Evolutionary conservation across 441 rosid genomes (phyloP).

Genomic region (Sinapis alba): DNA sequence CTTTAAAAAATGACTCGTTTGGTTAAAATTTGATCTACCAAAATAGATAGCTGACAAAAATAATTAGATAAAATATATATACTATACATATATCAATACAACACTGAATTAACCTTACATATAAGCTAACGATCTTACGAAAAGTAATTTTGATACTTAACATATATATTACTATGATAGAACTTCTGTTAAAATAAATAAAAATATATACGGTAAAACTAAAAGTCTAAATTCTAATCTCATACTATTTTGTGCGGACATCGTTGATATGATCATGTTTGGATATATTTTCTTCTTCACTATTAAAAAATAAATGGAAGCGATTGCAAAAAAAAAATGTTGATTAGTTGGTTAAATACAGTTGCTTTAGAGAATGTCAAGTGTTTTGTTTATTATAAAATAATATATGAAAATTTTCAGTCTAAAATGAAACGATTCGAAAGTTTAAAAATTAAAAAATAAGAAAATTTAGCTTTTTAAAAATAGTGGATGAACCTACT

Average conservation of each 20-base stretch:
- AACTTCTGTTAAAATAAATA: not conserved
- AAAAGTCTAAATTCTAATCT: not conserved
- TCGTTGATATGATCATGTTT: too few species aligned
- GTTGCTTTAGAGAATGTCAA: not conserved
- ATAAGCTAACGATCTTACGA: constrained; percentile 1
- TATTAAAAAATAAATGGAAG: too few species aligned
- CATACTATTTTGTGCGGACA: not conserved
- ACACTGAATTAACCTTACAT: not conserved
- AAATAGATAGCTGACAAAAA: too few species aligned
- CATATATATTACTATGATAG: not conserved
- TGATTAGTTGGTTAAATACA: not conserved
- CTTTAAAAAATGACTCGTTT: too few species aligned
- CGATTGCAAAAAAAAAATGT: not conserved
- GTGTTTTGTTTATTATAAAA: not conserved
- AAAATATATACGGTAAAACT: not conserved
- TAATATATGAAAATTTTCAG: not conserved
- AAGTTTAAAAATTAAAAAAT: not conserved
- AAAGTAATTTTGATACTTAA: not conserved
- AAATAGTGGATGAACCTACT: not conserved
- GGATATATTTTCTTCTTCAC: too few species aligned
- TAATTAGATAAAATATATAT: too few species aligned
- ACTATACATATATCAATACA: not conserved
- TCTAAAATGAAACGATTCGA: not conserved
- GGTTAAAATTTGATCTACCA: too few species aligned
- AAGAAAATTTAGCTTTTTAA: not conserved